These are phyloP conservation scores for Juglanconis oblonga DNA, from an alignment of 2,329 filamentous ascomycete genomes.

Conservation along the genomic window DNA sequence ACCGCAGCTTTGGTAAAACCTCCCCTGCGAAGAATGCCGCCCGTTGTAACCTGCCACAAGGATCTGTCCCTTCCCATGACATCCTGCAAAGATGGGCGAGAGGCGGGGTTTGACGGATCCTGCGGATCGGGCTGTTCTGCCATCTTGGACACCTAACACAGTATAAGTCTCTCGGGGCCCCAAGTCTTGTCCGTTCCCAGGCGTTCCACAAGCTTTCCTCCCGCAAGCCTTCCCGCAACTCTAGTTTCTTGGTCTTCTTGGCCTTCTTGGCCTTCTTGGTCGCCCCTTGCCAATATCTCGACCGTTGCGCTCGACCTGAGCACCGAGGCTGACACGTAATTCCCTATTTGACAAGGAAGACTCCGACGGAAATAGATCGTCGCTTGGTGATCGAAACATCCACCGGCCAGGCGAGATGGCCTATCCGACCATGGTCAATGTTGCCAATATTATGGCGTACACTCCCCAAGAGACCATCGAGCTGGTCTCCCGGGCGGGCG, in stretches of 20 bases:
- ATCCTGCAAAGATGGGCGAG: background rate
- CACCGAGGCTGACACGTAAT: background rate
- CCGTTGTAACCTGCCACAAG: background rate
- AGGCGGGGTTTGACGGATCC: background rate
- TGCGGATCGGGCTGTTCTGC: no score
- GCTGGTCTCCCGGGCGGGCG: conserved; percentile 46
- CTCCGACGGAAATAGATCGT: background rate
- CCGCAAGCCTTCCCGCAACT: background rate
- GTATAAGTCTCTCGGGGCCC: background rate
- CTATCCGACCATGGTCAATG: conserved; percentile 4
- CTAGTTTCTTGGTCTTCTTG: background rate
- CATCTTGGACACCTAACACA: background rate
- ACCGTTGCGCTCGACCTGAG: background rate
- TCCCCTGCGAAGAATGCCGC: background rate
- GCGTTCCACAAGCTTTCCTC: background rate
- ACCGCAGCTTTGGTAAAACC: background rate
- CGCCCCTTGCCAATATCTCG: no score
- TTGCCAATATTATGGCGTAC: conserved; percentile 31
- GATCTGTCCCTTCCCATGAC: background rate
- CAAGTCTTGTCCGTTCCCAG: background rate
- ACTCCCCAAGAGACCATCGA: conserved; percentile 48
- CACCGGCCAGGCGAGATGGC: background rate
- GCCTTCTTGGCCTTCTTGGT: background rate
- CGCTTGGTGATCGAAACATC: background rate
- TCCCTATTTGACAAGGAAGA: background rate